Conservation (phyloP, 257 asterid genomes). For the Ligustrum vulgare region DNA sequence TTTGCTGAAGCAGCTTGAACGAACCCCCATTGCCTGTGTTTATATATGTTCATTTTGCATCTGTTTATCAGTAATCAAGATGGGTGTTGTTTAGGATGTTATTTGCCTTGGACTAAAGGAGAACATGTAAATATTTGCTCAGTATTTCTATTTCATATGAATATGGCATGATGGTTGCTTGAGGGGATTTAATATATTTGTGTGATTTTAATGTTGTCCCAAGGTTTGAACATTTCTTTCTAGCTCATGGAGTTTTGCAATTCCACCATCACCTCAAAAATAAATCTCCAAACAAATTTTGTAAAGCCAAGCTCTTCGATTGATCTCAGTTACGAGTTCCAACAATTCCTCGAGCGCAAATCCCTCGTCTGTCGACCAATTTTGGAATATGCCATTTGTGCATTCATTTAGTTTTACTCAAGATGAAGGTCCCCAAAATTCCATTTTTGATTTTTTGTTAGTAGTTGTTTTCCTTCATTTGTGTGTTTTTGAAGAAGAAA, state of each 20-base stretch:
- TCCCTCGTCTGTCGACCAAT: too few relatives aligned
- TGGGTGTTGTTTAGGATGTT: neutral
- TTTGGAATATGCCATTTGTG: too few relatives aligned
- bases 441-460: constrained; percentile 55
- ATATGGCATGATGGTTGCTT: neutral
- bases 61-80: neutral
- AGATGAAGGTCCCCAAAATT: too few relatives aligned
- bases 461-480: constrained; percentile 73
- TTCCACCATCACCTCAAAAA: neutral
- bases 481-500: too few relatives aligned
- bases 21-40: neutral
- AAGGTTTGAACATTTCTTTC: neutral
- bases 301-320: neutral
- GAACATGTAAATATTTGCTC: neutral
- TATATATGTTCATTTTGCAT: neutral
- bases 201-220: neutral
- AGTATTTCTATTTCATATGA: neutral
- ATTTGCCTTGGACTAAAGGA: neutral
- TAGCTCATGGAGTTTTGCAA: neutral
- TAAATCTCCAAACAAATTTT: neutral
- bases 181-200: neutral
- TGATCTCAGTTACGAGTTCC: neutral
- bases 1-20: constrained; percentile 92
- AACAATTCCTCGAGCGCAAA: neutral
- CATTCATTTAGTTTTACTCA: too few relatives aligned